phyloP scores from a whole-genome alignment of 371 early-diverging fungal genomes.

The Rhizopus microsporus region DNA sequence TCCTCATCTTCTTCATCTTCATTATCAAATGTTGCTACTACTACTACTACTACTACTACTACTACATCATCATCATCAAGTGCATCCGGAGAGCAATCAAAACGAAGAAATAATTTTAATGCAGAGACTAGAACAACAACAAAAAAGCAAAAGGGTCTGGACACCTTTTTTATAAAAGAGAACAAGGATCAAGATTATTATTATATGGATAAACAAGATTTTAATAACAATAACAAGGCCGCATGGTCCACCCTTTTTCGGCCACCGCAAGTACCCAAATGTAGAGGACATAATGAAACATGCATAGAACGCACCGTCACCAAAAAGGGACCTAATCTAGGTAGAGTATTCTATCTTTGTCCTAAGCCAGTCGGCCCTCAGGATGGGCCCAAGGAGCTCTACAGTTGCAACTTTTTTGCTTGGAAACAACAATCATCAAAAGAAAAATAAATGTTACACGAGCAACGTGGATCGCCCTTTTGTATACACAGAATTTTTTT shows the following conservation, averaged over 20 bases:
- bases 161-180: not conserved
- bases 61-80: too few relatives aligned
- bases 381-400: conserved; percentile 20
- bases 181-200: too few relatives aligned
- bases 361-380: conserved; percentile 56
- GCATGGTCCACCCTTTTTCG: conserved; percentile 64
- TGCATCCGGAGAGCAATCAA: too few relatives aligned
- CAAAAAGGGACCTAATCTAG: conserved; percentile 75
- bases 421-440: conserved; percentile 34
- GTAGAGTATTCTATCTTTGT: conserved; percentile 73
- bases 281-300: conserved; percentile 65
- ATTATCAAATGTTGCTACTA: not conserved
- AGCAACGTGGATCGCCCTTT: not conserved
- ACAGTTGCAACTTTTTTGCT: conserved; percentile 62
- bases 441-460: not conserved
- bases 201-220: conserved; percentile 12
- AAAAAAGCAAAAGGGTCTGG: not conserved
- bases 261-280: conserved; percentile 54
- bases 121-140: too few relatives aligned
- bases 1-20: not conserved
- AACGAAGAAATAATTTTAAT: too few relatives aligned
- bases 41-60: too few relatives aligned
- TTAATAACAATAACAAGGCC: conserved; percentile 28
- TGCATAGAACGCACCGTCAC: conserved; percentile 67
- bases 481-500: conserved; percentile 3